Base-by-base conservation (phyloP, 202 grass and related monocot species). In the Eragrostis tef region DNA sequence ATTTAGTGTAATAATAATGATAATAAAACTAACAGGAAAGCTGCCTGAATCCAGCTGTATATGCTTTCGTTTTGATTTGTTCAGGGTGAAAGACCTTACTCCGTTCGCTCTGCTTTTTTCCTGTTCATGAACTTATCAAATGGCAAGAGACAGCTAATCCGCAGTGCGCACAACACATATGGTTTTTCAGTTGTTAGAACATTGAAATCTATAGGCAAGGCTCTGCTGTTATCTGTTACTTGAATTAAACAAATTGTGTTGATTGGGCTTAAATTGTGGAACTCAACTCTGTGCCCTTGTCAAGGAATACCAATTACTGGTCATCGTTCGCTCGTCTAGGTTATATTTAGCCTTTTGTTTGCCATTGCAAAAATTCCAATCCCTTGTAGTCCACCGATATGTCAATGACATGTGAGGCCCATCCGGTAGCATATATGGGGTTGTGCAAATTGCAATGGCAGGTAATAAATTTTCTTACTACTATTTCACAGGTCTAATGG, bases 401-500 rank as follows among this genome's bases (percentile, higher is more conserved):
- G 50, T 53, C 17, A n/a, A 2, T 17, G 15, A n/a, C 50, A 53
- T n/a, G 15, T n/a, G 16, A 7, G 6, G 4, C 50, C 50, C 16
- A 53, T 13, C 16, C 7, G 0, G 6, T 53, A 6, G 46, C 49
- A 51, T 51, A 19, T 19, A 19, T 4, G 7, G 46, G 16, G n/a
- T 53, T 17, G 3, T 53, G 50, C 50, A 53, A 53, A 17, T 53
- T 53, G 50, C 17, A 53, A 6, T 53, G 50, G 50, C 5, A 7
- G 50, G 50, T 53, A 53, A 53, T 0, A 19, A 19, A n/a, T 20
- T 1, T 57, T 57, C 75, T 34, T 56, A 7, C 36, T 63, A 10
- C 12, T 29, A 22, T 44, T 70, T 77, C 20, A 52, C n/a, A 6
- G 20, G 63, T 36, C 41, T 81, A 77, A 81, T 86, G 25, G 77